Base-by-base conservation (phyloP, 164 flowering plant species). In the Berberis vulgaris region DNA sequence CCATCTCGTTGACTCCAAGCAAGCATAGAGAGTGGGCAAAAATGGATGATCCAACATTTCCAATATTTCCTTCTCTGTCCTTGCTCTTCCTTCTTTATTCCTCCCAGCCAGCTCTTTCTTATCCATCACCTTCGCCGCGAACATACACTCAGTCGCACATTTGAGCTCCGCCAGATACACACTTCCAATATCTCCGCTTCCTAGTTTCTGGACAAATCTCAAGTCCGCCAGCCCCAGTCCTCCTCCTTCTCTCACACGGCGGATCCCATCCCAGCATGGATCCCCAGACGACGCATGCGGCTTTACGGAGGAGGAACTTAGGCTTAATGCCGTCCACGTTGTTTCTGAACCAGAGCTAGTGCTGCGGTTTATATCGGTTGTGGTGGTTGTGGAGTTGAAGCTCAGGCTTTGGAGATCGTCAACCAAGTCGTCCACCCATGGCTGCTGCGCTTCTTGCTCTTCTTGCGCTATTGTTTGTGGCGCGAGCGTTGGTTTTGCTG, bases 171-270 rank as follows among this genome's bases (percentile, higher is more conserved):
- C 82, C 4, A 90, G 75, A 78, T 83, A 91, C 0, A 91, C 96
- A 67, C 81, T 73, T n/a, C 96, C 93, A 47, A 88, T 86, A 77
- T 91, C 96, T 38, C 93, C 96, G 70, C 84, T 59, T 3, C 97
- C 96, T 12, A 91, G 82, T 13, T 85, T 75, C 62, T 71, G 82
- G 42, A 89, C 65, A 72, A 89, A 80, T 40, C 82, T 56, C 7
- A 56, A 56, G 13, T 56, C 43, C 10, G 6, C 39, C 5, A 56
- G 43, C 6, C 45, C 60, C 8, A 57, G 61, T 42, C 57, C 63
- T 53, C 60, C 69, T 42, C 49, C 71, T 49, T 77, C 72, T 64
- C 72, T 76, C 65, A 66, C 69, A n/a, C 75, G 65, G 41, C 67
- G 65, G 60, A 80, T 65, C 7, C 74, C 77, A 40, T 68, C 76